Evolutionary conservation across 805 yeast species (phyloP).

Genomic region (Hanseniaspora thailandica): DNA sequence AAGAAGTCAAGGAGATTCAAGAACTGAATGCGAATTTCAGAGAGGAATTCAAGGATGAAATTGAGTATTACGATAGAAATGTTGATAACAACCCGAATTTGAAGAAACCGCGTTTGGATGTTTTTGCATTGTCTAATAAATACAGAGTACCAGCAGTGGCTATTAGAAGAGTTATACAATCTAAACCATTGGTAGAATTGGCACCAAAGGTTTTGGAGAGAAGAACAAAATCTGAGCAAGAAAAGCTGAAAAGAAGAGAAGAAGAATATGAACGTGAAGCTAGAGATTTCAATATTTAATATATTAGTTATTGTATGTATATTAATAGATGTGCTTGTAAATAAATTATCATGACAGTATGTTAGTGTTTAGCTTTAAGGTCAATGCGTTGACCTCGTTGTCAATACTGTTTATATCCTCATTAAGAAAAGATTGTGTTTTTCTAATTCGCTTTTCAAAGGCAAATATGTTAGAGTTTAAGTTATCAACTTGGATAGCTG

Average conservation of each 20-base stretch:
- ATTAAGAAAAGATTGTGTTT: background rate
- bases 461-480: background rate
- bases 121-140: background rate
- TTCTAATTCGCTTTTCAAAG: background rate
- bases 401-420: background rate
- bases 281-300: no score
- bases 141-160: background rate
- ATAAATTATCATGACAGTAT: background rate
- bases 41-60: background rate
- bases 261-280: background rate
- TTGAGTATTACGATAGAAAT: background rate
- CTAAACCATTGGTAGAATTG: background rate
- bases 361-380: background rate
- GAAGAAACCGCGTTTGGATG: conserved; percentile 1
- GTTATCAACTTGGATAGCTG: background rate
- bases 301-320: no score
- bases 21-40: background rate
- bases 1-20: conserved; percentile 6
- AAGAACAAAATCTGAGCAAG: background rate
- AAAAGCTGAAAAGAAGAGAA: background rate
- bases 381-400: background rate
- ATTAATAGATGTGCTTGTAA: no score
- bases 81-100: background rate
- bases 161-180: background rate
- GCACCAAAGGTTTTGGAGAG: background rate